Conservation (phyloP, 352 stramenopile species). For the Hyaloperonospora arabidopsidis region DNA sequence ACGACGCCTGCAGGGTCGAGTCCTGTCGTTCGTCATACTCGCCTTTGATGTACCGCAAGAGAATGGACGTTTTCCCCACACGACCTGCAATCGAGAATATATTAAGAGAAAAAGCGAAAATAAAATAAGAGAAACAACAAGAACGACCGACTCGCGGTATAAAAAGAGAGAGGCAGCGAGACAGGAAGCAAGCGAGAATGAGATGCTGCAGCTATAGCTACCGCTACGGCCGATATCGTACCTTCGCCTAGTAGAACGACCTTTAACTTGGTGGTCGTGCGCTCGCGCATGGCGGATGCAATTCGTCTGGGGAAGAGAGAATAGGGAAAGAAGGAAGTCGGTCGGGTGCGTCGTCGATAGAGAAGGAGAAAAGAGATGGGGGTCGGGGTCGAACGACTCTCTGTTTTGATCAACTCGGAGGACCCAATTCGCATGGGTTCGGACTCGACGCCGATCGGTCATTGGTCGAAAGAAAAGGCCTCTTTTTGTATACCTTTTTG, state of each 20-base stretch:
- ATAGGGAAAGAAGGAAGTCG: too few relatives aligned
- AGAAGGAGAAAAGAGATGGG: background rate
- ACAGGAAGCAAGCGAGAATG: background rate
- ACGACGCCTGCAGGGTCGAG: slow-evolving; percentile 90
- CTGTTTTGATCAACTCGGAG: slow-evolving; percentile 1
- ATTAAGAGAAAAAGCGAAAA: background rate
- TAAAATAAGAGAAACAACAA: background rate
- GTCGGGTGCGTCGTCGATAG: background rate
- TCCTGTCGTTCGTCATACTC: slow-evolving; percentile 89
- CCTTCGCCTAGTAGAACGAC: slow-evolving; percentile 81
- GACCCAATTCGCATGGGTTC: too few relatives aligned
- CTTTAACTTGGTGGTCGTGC: slow-evolving; percentile 76
- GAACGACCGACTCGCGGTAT: background rate
- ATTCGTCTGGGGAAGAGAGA: background rate
- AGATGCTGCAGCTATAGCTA: too few relatives aligned
- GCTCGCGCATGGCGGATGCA: slow-evolving; percentile 37
- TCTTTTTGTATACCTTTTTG: too few relatives aligned
- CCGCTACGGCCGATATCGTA: too few relatives aligned
- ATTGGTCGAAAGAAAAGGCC: too few relatives aligned
- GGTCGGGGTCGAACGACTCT: background rate
- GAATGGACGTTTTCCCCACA: slow-evolving; percentile 93
- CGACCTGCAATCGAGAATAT: slow-evolving; percentile 53
- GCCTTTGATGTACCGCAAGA: slow-evolving; percentile 90
- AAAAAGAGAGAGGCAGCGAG: background rate
- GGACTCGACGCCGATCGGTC: too few relatives aligned